Evolutionary conservation across 2,329 filamentous ascomycete species (phyloP).

Genomic region (Clonostachys byssicola): DNA sequence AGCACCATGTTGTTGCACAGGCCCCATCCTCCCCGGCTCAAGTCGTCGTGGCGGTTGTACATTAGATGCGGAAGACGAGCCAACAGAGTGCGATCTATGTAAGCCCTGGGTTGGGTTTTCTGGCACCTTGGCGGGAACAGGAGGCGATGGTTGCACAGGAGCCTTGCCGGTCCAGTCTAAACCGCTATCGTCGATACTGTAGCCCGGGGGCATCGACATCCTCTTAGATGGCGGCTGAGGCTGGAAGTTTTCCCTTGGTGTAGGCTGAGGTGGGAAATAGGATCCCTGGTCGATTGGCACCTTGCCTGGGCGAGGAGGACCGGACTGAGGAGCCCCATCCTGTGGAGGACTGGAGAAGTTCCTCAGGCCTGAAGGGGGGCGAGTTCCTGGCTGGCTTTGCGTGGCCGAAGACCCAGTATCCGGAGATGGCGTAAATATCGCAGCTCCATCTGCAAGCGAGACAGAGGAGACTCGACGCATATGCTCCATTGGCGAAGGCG

Average conservation of each 20-base stretch:
- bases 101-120: no score
- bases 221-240: constrained; percentile 3
- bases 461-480: constrained; percentile 13
- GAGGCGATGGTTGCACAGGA: no score
- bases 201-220: constrained; percentile 8
- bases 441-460: constrained; percentile 4
- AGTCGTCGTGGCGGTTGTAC: no score
- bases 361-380: background rate
- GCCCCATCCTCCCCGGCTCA: no score
- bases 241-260: no score
- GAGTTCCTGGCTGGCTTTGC: constrained; percentile 1
- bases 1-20: no score
- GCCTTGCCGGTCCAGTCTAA: no score
- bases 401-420: constrained; percentile 10
- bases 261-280: constrained; percentile 11
- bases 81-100: no score
- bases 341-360: background rate
- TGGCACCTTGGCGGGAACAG: no score
- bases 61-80: no score
- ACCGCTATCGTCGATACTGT: no score
- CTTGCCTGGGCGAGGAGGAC: background rate
- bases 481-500: constrained; percentile 19
- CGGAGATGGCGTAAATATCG: constrained; percentile 12
- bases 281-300: background rate
- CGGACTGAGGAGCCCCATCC: background rate